These are phyloP conservation scores for Plasmodium falciparum DNA, from an alignment of 169 alveolate genomes.

Conservation along the genomic window DNA sequence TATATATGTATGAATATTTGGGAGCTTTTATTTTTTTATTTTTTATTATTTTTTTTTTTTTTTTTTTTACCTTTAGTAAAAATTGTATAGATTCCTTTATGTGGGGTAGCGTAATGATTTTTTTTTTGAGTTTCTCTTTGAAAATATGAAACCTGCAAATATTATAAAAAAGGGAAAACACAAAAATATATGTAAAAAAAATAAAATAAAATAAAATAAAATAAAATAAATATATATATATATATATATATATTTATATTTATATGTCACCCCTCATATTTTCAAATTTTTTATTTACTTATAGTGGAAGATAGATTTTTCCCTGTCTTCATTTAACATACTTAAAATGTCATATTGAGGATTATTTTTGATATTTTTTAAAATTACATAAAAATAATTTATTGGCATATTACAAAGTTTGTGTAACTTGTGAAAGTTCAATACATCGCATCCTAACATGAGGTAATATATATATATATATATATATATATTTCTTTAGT, in stretches of 20 bases:
- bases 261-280: not conserved
- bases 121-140: conserved; percentile 40
- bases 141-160: conserved; percentile 28
- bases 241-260: not conserved
- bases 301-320: conserved; percentile 50
- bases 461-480: not conserved
- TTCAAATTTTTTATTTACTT: conserved; percentile 8
- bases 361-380: conserved; percentile 15
- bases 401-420: conserved; percentile 63
- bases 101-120: conserved; percentile 26
- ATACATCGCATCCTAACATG: conserved; percentile 17
- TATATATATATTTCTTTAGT: not conserved
- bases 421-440: conserved; percentile 44
- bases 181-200: not conserved
- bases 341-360: conserved; percentile 43
- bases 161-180: not conserved
- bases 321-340: conserved; percentile 50
- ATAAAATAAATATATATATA: too few species aligned
- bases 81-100: conserved; percentile 16
- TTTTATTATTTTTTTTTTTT: not conserved
- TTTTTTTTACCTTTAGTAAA: conserved; percentile 23
- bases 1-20: not conserved
- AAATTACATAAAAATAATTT: conserved; percentile 41
- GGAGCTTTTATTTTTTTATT: not conserved
- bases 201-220: too few species aligned